Evolutionary conservation across 2,329 filamentous ascomycete species (phyloP).

Genomic region (Xylariaceae sp.): DNA sequence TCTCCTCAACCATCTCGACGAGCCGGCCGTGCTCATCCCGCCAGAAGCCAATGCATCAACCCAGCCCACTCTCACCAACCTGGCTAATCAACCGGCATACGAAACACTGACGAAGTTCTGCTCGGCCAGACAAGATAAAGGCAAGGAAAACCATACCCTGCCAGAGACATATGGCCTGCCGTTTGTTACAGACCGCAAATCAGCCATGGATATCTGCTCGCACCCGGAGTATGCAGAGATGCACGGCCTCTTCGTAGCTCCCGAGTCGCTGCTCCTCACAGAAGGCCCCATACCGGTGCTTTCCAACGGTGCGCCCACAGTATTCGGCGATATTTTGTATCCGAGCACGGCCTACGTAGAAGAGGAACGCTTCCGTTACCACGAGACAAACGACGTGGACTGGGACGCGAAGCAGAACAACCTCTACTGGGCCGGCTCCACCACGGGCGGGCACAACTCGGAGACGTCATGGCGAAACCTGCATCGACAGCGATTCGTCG

Average conservation of each 20-base stretch:
- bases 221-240: conserved; percentile 39
- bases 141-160: background rate
- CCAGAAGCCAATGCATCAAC: background rate
- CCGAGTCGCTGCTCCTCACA: conserved; percentile 38
- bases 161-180: conserved; percentile 29
- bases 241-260: conserved; percentile 43
- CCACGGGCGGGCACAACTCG: conserved; percentile 42
- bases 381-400: conserved; percentile 35
- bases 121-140: background rate
- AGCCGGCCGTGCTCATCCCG: conserved; percentile 39
- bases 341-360: conserved; percentile 48
- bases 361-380: conserved; percentile 39
- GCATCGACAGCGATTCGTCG: conserved; percentile 46
- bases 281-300: conserved; percentile 42
- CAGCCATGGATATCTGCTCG: conserved; percentile 37
- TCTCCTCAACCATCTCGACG: conserved; percentile 45
- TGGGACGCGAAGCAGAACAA: conserved; percentile 48
- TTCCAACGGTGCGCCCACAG: conserved; percentile 40
- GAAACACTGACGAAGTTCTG: conserved; percentile 32
- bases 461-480: conserved; percentile 36
- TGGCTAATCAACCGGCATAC: conserved; percentile 32
- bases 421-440: conserved; percentile 54
- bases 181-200: conserved; percentile 33
- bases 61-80: conserved; percentile 23
- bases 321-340: conserved; percentile 48